Evolutionary conservation across 164 flowering plant genomes (phyloP).

Genomic region (Chloranthus sessilifolius): DNA sequence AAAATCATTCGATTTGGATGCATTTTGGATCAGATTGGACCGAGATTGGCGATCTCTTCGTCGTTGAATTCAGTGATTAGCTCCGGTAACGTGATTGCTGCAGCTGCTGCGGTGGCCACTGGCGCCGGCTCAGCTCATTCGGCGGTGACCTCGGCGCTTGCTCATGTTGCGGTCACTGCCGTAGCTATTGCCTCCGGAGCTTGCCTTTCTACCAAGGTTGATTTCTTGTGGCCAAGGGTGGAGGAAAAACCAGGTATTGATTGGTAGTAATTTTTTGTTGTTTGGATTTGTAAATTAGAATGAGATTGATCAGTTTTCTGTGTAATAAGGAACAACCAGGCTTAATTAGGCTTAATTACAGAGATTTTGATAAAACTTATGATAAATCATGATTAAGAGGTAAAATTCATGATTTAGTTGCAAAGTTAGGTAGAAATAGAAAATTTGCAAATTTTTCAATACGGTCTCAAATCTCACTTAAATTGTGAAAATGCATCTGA

Average conservation of each 20-base stretch:
- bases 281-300: no score
- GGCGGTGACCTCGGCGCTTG: constrained; percentile 76
- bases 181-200: constrained; percentile 96
- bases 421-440: no score
- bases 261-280: no score
- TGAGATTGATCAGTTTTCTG: no score
- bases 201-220: constrained; percentile 88
- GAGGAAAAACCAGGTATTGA: constrained; percentile 71
- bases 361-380: no score
- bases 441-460: no score
- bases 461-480: no score
- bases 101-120: constrained; percentile 47
- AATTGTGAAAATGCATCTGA: no score
- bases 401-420: no score
- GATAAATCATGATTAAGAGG: no score
- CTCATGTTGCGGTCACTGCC: constrained; percentile 87
- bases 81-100: constrained; percentile 59
- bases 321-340: no score
- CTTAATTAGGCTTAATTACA: no score
- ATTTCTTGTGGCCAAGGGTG: constrained; percentile 78
- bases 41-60: constrained; percentile 28
- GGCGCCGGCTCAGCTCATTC: constrained; percentile 54
- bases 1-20: constrained; percentile 15
- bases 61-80: constrained; percentile 32
- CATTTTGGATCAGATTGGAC: constrained; percentile 24